Base-by-base conservation (phyloP, 352 stramenopile genomes). In the Globisporangium mamillatum region DNA sequence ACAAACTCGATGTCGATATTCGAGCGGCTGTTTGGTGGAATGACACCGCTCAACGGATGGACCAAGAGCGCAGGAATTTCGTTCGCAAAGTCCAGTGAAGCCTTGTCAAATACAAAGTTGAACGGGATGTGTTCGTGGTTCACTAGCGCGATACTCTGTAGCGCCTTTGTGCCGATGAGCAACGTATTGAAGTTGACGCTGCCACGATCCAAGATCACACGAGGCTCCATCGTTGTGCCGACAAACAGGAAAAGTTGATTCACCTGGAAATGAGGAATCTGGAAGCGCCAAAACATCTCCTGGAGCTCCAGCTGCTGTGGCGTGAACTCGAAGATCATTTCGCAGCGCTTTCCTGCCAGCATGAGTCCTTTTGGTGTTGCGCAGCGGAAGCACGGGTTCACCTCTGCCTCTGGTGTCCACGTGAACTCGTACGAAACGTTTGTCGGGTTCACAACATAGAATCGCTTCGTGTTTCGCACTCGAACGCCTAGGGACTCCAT, bases 281-380 rank as follows among this genome's bases (percentile, higher is more conserved):
- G 77, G 59, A 98, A 98, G 32, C 89, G 80, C 79, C 86, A 98
- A 61, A 98, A 98, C 70, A 91, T 91, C 76, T 98, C 94, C 55
- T 96, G 81, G 20, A 96, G 78, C 56, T 90, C 87, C 5, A 94
- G 72, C 53, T 97, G 89, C 66, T 97, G 88, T 0, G 95, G 94
- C 32, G 91, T 97, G 73, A 97, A 98, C 65, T 98, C 95, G 69
- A 98, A 98, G n/a, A 97, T 89, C 88, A 98, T 97, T 66, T 98
- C 95, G 65, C 89, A 96, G 16, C 93, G 82, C 72, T 98, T 97
- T 0, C 95, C 95, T 8, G 91, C 79, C 1, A 98, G 80, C 78
- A 98, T 97, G 44, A 97, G 83, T 6, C 95, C 95, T 67, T 94
- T 96, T 0, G 82, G 80, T 0, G 92, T 98, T 16, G 86, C 86